phyloP scores from a whole-genome alignment of 176 grass and related monocot genomes.

The Alloteropsis semialata region DNA sequence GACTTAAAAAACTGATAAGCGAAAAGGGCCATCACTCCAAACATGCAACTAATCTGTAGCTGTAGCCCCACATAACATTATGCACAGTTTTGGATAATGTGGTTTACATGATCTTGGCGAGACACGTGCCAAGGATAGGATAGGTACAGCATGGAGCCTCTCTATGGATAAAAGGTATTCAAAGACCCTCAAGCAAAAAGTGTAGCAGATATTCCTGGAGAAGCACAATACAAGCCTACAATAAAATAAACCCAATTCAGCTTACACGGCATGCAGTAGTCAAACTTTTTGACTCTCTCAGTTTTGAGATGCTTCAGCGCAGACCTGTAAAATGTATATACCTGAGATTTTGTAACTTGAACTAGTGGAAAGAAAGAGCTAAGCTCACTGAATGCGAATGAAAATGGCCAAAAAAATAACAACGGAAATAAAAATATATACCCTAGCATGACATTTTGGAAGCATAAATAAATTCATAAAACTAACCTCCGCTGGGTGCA shows the following conservation, averaged over 20 bases:
- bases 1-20: neutral
- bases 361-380: neutral
- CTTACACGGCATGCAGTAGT: slow-evolving; percentile 98
- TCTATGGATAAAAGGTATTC: neutral
- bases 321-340: slow-evolving; percentile 55
- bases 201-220: neutral
- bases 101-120: slow-evolving; percentile 28
- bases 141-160: slow-evolving; percentile 23
- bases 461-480: slow-evolving; percentile 6
- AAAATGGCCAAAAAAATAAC: neutral
- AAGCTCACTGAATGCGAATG: neutral
- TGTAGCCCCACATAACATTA: neutral
- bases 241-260: slow-evolving; percentile 26
- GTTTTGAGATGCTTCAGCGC: slow-evolving; percentile 76
- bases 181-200: slow-evolving; percentile 4
- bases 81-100: neutral
- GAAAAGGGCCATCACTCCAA: neutral
- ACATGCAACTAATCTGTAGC: neutral
- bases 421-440: neutral
- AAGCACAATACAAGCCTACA: neutral
- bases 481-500: slow-evolving; percentile 90
- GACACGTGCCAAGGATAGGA: slow-evolving; percentile 20
- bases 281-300: slow-evolving; percentile 78
- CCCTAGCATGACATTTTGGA: neutral
- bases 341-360: neutral